phyloP scores from a whole-genome alignment of 768 basidiomycete species.

The Sarcomyxa edulis region DNA sequence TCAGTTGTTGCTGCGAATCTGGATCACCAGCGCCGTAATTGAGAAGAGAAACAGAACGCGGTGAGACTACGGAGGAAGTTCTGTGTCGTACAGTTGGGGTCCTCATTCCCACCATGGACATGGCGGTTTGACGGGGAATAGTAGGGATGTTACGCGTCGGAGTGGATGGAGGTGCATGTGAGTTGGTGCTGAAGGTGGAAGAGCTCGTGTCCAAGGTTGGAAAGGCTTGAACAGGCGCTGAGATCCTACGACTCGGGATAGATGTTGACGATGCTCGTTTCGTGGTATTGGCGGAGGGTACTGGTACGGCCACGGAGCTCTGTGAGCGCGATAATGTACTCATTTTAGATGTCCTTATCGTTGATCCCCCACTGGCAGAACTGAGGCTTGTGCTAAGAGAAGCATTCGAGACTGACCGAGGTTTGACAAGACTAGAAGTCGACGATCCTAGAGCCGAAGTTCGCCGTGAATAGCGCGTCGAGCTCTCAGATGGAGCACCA shows the following conservation, averaged over 20 bases:
- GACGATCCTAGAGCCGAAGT: constrained; percentile 34
- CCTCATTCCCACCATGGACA: constrained; percentile 14
- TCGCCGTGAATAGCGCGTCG: constrained; percentile 45
- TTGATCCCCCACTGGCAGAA: constrained; percentile 42
- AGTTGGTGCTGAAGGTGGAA: constrained; percentile 14
- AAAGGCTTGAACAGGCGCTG: constrained; percentile 28
- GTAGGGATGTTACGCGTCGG: too few relatives aligned
- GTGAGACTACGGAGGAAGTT: constrained; percentile 21
- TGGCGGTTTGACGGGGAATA: constrained; percentile 18
- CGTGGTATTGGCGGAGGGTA: constrained; percentile 18
- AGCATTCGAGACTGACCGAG: constrained; percentile 48
- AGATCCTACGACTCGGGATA: constrained; percentile 34
- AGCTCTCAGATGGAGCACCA: constrained; percentile 57
- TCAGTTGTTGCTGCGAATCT: constrained; percentile 10
- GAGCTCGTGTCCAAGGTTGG: constrained; percentile 20
- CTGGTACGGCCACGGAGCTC: constrained; percentile 49
- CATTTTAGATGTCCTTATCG: constrained; percentile 32
- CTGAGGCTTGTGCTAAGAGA: constrained; percentile 27
- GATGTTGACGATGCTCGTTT: constrained; percentile 35
- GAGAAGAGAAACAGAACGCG: constrained; percentile 11
- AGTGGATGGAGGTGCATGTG: constrained; percentile 7
- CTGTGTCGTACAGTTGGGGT: constrained; percentile 12
- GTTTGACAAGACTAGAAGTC: constrained; percentile 36
- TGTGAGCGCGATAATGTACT: constrained; percentile 32
- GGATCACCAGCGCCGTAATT: constrained; percentile 2